Conservation (phyloP, 495 filamentous ascomycete genomes). For the Neurospora sp. region DNA sequence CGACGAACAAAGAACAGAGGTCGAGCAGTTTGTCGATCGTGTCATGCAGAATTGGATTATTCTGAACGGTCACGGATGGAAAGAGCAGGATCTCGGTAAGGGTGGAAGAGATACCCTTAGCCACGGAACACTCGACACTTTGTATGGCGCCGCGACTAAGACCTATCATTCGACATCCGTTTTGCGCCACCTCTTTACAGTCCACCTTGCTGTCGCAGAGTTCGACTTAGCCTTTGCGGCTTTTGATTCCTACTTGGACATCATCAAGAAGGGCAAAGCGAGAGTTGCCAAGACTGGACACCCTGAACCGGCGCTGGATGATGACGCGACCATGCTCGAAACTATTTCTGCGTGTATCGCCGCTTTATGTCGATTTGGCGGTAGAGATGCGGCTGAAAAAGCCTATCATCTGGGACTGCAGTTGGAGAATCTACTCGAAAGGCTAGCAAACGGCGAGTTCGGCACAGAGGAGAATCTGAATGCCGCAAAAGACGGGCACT, state of each 20-base stretch:
- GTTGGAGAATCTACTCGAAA: conserved; percentile 52
- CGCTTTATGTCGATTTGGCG: conserved; percentile 73
- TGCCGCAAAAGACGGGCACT: conserved; percentile 25
- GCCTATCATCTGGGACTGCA: conserved; percentile 55
- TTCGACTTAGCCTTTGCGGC: conserved; percentile 81
- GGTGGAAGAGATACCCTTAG: conserved; percentile 65
- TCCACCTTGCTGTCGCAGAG: conserved; percentile 76
- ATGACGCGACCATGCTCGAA: conserved; percentile 59
- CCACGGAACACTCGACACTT: conserved; percentile 64
- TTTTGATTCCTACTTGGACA: conserved; percentile 80
- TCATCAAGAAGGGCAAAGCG: conserved; percentile 71
- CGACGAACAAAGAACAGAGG: conserved; percentile 56
- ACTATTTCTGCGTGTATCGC: conserved; percentile 70
- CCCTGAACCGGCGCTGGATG: conserved; percentile 61
- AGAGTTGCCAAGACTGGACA: conserved; percentile 69
- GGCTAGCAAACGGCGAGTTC: conserved; percentile 16
- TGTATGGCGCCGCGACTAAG: conserved; percentile 81
- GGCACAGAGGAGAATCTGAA: conserved; percentile 15
- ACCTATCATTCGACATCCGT: conserved; percentile 89
- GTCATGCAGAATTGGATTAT: conserved; percentile 80
- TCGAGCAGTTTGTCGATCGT: conserved; percentile 72
- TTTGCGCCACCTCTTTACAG: conserved; percentile 76
- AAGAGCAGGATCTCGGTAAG: conserved; percentile 65
- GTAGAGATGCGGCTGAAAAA: conserved; percentile 62
- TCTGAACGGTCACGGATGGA: conserved; percentile 64